phyloP scores from a whole-genome alignment of 1,284 basidiomycete genomes.

The Leccinum griseonigrum region DNA sequence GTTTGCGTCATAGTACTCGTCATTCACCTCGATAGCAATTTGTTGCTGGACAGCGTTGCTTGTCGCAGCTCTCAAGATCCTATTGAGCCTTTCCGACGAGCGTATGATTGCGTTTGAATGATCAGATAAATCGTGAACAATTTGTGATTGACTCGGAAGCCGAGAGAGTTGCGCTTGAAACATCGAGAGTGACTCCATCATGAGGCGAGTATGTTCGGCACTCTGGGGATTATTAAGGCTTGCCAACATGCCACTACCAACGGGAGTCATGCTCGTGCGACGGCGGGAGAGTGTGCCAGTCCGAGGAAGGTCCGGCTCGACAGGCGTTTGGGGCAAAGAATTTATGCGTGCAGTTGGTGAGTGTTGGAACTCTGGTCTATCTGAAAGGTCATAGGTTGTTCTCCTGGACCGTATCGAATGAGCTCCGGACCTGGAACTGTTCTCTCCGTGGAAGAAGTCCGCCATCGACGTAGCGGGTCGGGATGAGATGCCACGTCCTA shows the following conservation, averaged over 20 bases:
- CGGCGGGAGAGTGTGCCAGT: slow-evolving; percentile 17
- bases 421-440: slow-evolving; percentile 9
- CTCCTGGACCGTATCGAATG: slow-evolving; percentile 24
- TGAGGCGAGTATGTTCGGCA: slow-evolving; percentile 62
- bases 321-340: slow-evolving; percentile 19
- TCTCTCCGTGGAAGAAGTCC: slow-evolving; percentile 22
- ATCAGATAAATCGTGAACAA: slow-evolving; percentile 52
- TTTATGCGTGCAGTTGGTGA: slow-evolving; percentile 17
- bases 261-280: slow-evolving; percentile 18
- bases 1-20: slow-evolving; percentile 33
- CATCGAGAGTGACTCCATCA: slow-evolving; percentile 65
- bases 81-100: slow-evolving; percentile 62
- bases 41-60: slow-evolving; percentile 63
- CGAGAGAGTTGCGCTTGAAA: slow-evolving; percentile 65
- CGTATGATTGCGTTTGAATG: slow-evolving; percentile 63
- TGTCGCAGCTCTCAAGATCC: slow-evolving; percentile 52
- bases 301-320: slow-evolving; percentile 18
- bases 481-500: slow-evolving; percentile 16
- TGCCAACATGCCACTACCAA: slow-evolving; percentile 13
- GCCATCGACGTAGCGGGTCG: slow-evolving; percentile 35
- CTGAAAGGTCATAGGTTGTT: slow-evolving; percentile 24
- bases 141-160: slow-evolving; percentile 41
- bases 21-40: slow-evolving; percentile 68
- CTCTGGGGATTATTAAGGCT: slow-evolving; percentile 28
- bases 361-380: slow-evolving; percentile 22